Conservation (phyloP, 1,139 yeast species). For the Meyerozyma smithsonii region DNA sequence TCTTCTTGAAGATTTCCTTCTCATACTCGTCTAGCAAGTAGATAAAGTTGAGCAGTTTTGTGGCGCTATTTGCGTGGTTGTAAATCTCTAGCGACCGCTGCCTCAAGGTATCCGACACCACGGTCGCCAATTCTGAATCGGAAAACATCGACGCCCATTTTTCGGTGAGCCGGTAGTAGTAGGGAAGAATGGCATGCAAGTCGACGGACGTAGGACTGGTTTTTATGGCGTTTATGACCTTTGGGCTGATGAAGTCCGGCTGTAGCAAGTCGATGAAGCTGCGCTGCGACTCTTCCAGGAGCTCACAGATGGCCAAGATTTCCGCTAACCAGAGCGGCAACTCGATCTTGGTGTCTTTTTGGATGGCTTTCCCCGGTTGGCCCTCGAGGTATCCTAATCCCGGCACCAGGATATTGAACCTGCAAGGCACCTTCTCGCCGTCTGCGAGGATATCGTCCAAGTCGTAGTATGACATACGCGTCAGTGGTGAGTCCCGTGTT, state of each 20-base stretch:
- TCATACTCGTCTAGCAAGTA: constrained; percentile 75
- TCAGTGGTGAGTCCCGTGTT: background rate
- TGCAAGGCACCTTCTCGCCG: constrained; percentile 67
- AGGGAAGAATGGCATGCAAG: constrained; percentile 59
- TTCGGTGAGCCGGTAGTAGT: constrained; percentile 64
- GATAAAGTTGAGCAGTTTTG: constrained; percentile 47
- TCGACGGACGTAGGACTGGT: constrained; percentile 68
- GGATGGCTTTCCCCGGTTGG: constrained; percentile 62
- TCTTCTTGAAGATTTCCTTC: constrained; percentile 49
- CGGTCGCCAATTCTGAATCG: constrained; percentile 57
- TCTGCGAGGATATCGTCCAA: constrained; percentile 85
- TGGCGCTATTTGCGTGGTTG: constrained; percentile 61
- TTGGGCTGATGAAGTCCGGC: constrained; percentile 61
- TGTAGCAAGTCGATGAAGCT: constrained; percentile 66
- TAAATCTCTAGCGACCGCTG: constrained; percentile 67
- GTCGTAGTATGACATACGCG: constrained; percentile 52
- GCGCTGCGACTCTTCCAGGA: constrained; percentile 32
- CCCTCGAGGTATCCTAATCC: constrained; percentile 88
- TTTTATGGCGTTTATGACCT: constrained; percentile 76
- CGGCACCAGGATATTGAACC: constrained; percentile 72
- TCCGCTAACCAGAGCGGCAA: constrained; percentile 90
- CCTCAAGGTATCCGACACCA: constrained; percentile 48
- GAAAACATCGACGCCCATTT: constrained; percentile 71
- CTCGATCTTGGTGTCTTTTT: constrained; percentile 64
- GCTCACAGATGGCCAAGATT: constrained; percentile 57